Evolutionary conservation across 1,139 yeast species (phyloP).

Genomic region (Debaryomycetaceae sp.): DNA sequence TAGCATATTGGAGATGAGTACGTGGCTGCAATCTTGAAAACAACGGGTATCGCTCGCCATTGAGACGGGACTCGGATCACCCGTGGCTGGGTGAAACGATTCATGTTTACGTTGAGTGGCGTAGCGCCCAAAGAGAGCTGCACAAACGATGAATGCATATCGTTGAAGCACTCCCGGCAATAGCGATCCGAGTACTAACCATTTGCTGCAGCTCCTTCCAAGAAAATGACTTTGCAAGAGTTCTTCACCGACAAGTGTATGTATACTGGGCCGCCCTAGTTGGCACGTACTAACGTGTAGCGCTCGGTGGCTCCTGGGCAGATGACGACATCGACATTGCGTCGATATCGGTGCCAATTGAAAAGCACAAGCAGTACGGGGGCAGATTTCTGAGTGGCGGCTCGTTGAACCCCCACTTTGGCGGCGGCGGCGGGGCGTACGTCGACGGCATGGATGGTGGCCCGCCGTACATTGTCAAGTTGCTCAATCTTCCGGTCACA

Average conservation of each 20-base stretch:
- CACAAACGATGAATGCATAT: conserved; percentile 7
- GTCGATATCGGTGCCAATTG: conserved; percentile 57
- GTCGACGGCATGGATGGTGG: conserved; percentile 21
- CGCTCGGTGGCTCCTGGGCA: conserved; percentile 68
- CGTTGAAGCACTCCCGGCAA: not conserved
- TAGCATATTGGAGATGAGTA: too few relatives aligned
- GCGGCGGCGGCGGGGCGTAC: conserved; percentile 9
- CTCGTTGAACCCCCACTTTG: conserved; percentile 6
- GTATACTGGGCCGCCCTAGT: conserved; percentile 19
- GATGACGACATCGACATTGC: conserved; percentile 71
- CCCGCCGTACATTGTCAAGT: conserved; percentile 57
- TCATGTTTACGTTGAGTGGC: too few relatives aligned
- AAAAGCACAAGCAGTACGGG: conserved; percentile 19
- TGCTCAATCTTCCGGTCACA: conserved; percentile 45
- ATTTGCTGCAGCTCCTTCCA: conserved; percentile 26
- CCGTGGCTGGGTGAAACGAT: too few relatives aligned
- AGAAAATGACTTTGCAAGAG: conserved; percentile 51
- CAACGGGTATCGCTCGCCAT: too few relatives aligned
- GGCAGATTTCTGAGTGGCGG: conserved; percentile 10
- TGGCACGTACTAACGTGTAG: conserved; percentile 25
- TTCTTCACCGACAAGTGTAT: conserved; percentile 49
- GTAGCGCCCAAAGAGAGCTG: too few relatives aligned
- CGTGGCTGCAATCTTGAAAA: too few relatives aligned
- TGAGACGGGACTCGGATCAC: too few relatives aligned
- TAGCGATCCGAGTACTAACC: not conserved